Percentiles rank a stretch among this genome's conserved stretches.
Evolutionary conservation across 108 stramenopile genomes (phyloP).

Genomic region (Fragilaria crotonensis): DNA sequence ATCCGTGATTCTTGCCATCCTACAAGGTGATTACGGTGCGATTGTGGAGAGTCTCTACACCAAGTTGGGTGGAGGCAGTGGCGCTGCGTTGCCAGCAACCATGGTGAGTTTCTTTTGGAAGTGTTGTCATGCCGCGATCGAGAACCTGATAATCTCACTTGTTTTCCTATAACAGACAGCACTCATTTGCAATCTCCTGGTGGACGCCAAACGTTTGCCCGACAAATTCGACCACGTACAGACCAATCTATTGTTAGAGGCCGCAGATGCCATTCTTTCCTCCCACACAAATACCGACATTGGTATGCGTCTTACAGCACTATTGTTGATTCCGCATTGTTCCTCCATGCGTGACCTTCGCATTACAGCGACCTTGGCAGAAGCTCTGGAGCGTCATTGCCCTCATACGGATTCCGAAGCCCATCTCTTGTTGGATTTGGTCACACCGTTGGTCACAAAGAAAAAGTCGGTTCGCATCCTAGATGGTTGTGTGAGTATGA

Average conservation of each 20-base stretch:
- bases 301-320: conserved; percentile 51
- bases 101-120: conserved; percentile 40
- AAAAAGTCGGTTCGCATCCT: conserved; percentile 46
- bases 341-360: conserved; percentile 39
- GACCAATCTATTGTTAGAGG: conserved; percentile 52
- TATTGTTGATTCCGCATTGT: conserved; percentile 55
- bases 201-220: conserved; percentile 43
- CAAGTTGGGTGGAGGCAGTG: conserved; percentile 57
- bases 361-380: conserved; percentile 43
- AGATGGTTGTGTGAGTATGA: conserved; percentile 61
- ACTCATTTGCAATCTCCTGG: conserved; percentile 49
- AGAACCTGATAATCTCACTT: background rate
- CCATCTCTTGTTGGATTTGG: conserved; percentile 34
- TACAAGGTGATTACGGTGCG: conserved; percentile 58
- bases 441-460: conserved; percentile 30
- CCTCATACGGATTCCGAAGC: conserved; percentile 67
- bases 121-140: background rate
- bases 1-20: conserved; percentile 49
- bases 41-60: conserved; percentile 40
- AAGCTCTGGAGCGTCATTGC: conserved; percentile 43
- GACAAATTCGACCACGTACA: conserved; percentile 17
- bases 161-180: conserved; percentile 27
- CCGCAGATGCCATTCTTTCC: conserved; percentile 65
- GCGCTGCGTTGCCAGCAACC: conserved; percentile 71
- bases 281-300: conserved; percentile 55